Evolutionary conservation across 805 yeast species (phyloP), one percentile per base, ranked within the genome.

Genomic region (Barnettozyma populi): DNA sequence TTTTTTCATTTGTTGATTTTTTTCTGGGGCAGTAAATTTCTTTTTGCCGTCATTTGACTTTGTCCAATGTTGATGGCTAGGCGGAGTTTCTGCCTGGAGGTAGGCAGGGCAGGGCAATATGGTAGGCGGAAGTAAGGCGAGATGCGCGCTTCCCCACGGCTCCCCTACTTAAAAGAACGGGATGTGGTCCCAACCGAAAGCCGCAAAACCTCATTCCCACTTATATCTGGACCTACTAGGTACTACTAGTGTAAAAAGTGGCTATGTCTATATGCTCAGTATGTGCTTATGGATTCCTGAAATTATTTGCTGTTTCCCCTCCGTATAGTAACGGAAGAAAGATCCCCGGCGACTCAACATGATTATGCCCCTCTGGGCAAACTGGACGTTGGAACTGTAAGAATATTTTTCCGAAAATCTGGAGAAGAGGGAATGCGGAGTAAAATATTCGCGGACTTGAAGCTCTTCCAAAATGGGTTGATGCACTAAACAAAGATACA

Each of bases 1-100:
- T 36, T 36, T 36, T 36, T 36, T 36, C 21, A 19, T 5, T 39
- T n/a, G 21, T 19, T 21, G 41, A 16, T 39, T 39, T 39, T 39
- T 39, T 39, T 39, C 42, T 39, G 42, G 42, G 42, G 42, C 34
- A 39, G 7, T 8, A 13, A 14, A 39, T 39, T 39, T 39, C 29
- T 39, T 39, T 24, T 21, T 38, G 39, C 36, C 23, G 24, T 21
- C 23, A 5, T 29, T 8, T 29, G 16, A 29, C 16, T 29, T 29
- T 29, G 7, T 29, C 16, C 5, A 11, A 29, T 29, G 6, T 11
- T 11, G 13, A 3, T 29, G 7, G 32, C 32, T 29, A 29, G 16
- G 16, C n/a, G 16, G 32, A 29, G 32, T 5, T 11, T 29, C 32
- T 14, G n/a, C 32, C 32, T 29, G 32, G 32, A 29, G 7, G 11